Percentiles rank a stretch among this genome's conserved stretches.
phyloP scores from a whole-genome alignment of 2,329 filamentous ascomycete genomes.

The Fusarium nodosum region DNA sequence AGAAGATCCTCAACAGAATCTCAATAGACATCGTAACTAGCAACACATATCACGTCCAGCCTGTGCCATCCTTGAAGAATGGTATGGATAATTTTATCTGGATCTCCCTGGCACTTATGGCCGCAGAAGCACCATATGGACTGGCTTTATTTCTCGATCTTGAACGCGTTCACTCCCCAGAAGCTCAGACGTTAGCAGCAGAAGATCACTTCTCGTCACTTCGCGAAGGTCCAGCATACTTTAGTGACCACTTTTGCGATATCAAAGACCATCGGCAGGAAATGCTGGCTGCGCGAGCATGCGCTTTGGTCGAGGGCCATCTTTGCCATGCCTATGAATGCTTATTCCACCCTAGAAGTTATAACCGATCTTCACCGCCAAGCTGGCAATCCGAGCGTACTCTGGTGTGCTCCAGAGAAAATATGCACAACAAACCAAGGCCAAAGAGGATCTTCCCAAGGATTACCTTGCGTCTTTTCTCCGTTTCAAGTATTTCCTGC shows the following conservation, averaged over 20 bases:
- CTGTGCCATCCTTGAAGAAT: no score
- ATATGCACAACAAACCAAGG: not conserved
- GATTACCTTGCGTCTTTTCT: not conserved
- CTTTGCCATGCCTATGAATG: not conserved
- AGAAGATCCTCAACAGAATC: no score
- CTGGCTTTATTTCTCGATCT: conserved; percentile 63
- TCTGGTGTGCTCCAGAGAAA: not conserved
- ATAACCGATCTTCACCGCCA: not conserved
- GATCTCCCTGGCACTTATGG: conserved; percentile 56
- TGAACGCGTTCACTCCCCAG: conserved; percentile 57
- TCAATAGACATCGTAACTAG: no score
- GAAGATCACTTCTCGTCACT: conserved; percentile 69
- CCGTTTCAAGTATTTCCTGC: not conserved
- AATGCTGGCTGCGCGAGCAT: not conserved
- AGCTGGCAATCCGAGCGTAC: not conserved
- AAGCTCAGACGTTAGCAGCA: conserved; percentile 57
- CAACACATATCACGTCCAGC: no score
- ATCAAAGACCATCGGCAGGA: conserved; percentile 58
- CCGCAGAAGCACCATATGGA: conserved; percentile 67
- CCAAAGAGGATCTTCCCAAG: not conserved
- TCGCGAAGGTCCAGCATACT: conserved; percentile 71
- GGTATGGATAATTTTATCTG: no score
- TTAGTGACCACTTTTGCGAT: conserved; percentile 60
- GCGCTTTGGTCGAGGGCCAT: not conserved
- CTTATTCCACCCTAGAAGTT: not conserved